Percentiles rank a stretch among this genome's conserved stretches.
Evolutionary conservation across 371 early-diverging fungal genomes (phyloP).

Genomic region (Modicella reniformis): DNA sequence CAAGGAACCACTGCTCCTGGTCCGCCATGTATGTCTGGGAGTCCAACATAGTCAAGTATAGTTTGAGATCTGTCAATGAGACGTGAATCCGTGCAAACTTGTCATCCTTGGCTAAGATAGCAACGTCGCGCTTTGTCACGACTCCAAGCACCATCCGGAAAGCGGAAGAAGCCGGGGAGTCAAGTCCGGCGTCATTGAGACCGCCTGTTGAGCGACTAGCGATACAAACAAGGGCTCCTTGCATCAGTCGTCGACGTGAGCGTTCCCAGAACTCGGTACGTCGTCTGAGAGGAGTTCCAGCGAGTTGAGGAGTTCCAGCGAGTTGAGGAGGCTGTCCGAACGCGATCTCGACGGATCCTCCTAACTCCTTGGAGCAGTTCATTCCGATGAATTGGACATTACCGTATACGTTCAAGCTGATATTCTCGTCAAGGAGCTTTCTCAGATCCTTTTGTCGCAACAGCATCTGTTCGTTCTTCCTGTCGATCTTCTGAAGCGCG

Average conservation of each 20-base stretch:
- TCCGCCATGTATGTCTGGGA: background rate
- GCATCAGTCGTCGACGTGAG: constrained; percentile 48
- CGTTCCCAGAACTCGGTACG: constrained; percentile 52
- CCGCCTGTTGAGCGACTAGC: constrained; percentile 24
- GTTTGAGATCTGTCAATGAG: constrained; percentile 30
- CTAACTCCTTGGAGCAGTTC: constrained; percentile 18
- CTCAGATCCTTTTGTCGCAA: constrained; percentile 34
- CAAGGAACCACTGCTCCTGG: constrained; percentile 46
- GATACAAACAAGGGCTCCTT: constrained; percentile 57
- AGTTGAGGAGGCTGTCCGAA: constrained; percentile 40
- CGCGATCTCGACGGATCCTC: constrained; percentile 34
- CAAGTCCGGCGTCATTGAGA: background rate
- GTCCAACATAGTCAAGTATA: constrained; percentile 29
- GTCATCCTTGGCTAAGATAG: constrained; percentile 30
- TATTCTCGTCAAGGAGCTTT: constrained; percentile 26
- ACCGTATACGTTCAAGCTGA: constrained; percentile 49
- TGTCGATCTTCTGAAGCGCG: constrained; percentile 15
- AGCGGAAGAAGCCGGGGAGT: background rate
- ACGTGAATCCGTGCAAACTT: constrained; percentile 38
- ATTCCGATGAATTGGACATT: constrained; percentile 45
- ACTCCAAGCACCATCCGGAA: constrained; percentile 56
- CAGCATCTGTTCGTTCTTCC: constrained; percentile 15
- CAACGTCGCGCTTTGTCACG: constrained; percentile 39
- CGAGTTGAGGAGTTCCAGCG: constrained; percentile 9
- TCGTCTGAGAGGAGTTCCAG: background rate